Base-by-base conservation (phyloP, 2,329 filamentous ascomycete species). In the Ascochyta viciae-villosae region DNA sequence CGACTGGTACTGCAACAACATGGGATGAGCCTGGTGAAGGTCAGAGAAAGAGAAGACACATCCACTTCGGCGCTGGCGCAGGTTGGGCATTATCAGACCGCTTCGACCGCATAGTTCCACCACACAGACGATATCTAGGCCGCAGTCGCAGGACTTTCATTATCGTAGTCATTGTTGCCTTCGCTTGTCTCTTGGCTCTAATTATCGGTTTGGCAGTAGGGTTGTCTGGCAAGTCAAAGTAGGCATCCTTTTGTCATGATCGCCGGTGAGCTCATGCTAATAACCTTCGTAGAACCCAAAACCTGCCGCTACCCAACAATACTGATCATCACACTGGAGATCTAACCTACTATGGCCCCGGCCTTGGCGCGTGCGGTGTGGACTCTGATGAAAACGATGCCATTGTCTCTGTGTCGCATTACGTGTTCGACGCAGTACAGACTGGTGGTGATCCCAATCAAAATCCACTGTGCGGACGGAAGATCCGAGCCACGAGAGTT, bases 281-380 rank as follows among this genome's bases (percentile, higher is more conserved):
- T 13, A 24, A 31, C 6, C 1, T 4, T 6, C 5, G 2, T 38
- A 75, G 72, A 41, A 54, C 58, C 48, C 64, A 71, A 38, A 81
- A 82, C 59, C 75, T 85, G 6, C 83, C 83, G 3, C 76, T 85
- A 7, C 83, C 83, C 3, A 77, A 76, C 23, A 80, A 82, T 51
- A 77, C 79, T 10, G 77, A 81, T 1, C 80, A 81, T 0, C 85
- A 84, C 65, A 81, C 77, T 4, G 89, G 88, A 48, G 87, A 90
- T 45, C 72, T 90, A 46, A 91, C 88, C 0, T 93, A 87, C 77
- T 93, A 89, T 72, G 77, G 79, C 16, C 84, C 88, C 0, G 84
- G 74, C 0, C 80, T 91, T 4, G 90, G 90, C 12, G 87, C 89
- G 0, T 94, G 91, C 70, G 90, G 90, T 5, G 74, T 82, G 29